Conservation (phyloP, 129 eudicot species). For the Dittrichia graveolens region DNA sequence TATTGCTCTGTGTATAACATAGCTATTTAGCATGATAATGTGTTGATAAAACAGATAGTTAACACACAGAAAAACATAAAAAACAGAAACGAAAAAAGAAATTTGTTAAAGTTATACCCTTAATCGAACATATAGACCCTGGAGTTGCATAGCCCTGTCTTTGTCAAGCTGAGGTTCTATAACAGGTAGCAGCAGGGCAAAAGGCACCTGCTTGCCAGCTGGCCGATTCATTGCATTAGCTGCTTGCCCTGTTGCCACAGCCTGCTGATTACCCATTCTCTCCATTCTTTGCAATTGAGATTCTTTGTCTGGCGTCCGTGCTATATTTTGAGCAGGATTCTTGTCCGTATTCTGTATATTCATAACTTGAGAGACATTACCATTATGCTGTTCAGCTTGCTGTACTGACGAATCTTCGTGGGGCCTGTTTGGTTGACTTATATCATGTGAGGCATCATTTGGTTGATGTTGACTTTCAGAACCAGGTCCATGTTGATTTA, state of each 20-base stretch:
- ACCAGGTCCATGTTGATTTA: slow-evolving; percentile 48
- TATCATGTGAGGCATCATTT: slow-evolving; percentile 43
- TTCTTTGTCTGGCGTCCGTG: slow-evolving; percentile 41
- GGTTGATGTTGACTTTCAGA: slow-evolving; percentile 54
- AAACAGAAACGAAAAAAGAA: neutral
- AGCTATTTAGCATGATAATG: slow-evolving; percentile 1
- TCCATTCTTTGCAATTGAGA: slow-evolving; percentile 31
- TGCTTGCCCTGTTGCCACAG: slow-evolving; percentile 44
- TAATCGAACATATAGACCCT: slow-evolving; percentile 56
- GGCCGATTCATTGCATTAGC: slow-evolving; percentile 46
- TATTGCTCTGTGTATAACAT: slow-evolving; percentile 63
- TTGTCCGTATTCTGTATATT: slow-evolving; percentile 45
- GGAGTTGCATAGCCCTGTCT: slow-evolving; percentile 85
- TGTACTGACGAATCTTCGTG: slow-evolving; percentile 28
- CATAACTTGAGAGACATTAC: slow-evolving; percentile 43
- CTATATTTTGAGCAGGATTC: slow-evolving; percentile 38
- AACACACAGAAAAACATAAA: neutral
- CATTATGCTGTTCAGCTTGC: slow-evolving; percentile 37
- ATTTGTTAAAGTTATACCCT: slow-evolving; percentile 40
- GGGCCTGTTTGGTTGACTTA: slow-evolving; percentile 34
- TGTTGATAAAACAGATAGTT: neutral
- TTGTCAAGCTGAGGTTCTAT: slow-evolving; percentile 90
- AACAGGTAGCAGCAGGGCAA: slow-evolving; percentile 78
- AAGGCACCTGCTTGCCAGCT: slow-evolving; percentile 71
- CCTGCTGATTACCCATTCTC: slow-evolving; percentile 53